These are phyloP conservation scores for Trichophyton equinum DNA, from an alignment of 2,329 filamentous ascomycete species.

Conservation along the genomic window DNA sequence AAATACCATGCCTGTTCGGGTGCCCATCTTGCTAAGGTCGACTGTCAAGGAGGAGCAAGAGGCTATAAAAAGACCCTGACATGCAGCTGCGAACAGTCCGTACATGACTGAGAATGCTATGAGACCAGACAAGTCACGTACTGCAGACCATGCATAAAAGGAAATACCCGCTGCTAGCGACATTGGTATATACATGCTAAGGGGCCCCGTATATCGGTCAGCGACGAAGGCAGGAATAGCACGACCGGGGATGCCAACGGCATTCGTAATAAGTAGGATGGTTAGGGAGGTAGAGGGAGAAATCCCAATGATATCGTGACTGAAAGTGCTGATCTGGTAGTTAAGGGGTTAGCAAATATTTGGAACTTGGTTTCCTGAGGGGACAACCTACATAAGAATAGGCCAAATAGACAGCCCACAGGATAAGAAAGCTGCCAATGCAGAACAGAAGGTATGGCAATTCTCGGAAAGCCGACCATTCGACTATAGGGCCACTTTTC, in stretches of 20 bases:
- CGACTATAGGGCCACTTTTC: conserved; percentile 39
- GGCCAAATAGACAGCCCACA: conserved; percentile 42
- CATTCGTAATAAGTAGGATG: conserved; percentile 53
- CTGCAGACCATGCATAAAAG: conserved; percentile 47
- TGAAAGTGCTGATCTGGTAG: conserved; percentile 28
- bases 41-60: conserved; percentile 44
- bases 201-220: conserved; percentile 44
- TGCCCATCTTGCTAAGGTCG: conserved; percentile 41
- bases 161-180: conserved; percentile 32
- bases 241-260: conserved; percentile 46
- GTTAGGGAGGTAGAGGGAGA: conserved; percentile 41
- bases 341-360: neutral
- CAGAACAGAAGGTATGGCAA: conserved; percentile 34
- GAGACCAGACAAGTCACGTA: conserved; percentile 39
- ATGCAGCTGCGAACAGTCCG: conserved; percentile 50
- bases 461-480: conserved; percentile 41
- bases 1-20: conserved; percentile 46
- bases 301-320: conserved; percentile 28
- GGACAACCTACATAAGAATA: conserved; percentile 33
- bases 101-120: conserved; percentile 53
- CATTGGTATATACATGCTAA: conserved; percentile 49
- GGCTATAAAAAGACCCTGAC: conserved; percentile 56
- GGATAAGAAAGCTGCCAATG: conserved; percentile 34
- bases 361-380: neutral
- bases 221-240: conserved; percentile 47